A percentile compares a stretch with the other conserved stretches of the same genome.
Evolutionary conservation across 495 filamentous ascomycete species (phyloP).

Genomic region (Letharia columbiana): DNA sequence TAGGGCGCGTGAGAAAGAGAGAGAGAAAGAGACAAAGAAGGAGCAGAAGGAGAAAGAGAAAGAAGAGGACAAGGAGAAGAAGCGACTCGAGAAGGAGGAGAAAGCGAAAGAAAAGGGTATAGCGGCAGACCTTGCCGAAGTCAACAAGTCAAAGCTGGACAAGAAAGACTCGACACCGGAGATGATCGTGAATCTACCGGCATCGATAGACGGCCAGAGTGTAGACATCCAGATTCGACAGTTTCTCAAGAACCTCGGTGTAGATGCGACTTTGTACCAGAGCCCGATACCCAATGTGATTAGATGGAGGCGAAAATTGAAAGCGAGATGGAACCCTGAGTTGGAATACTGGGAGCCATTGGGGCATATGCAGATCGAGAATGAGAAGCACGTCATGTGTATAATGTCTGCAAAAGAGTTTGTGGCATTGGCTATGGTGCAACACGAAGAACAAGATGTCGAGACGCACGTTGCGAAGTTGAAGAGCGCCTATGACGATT

Average conservation of each 20-base stretch:
- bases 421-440: slow-evolving; percentile 40
- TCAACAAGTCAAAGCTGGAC: slow-evolving; percentile 66
- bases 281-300: slow-evolving; percentile 52
- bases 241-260: slow-evolving; percentile 50
- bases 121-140: slow-evolving; percentile 60
- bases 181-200: slow-evolving; percentile 76
- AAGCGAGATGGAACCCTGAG: slow-evolving; percentile 51
- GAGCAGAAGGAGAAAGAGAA: slow-evolving; percentile 40
- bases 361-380: slow-evolving; percentile 40
- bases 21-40: slow-evolving; percentile 41
- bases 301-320: slow-evolving; percentile 67
- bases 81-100: slow-evolving; percentile 43
- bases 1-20: slow-evolving; percentile 39
- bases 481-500: slow-evolving; percentile 42
- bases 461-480: slow-evolving; percentile 52
- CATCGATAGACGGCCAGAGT: slow-evolving; percentile 40
- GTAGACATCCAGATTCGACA: slow-evolving; percentile 43
- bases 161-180: slow-evolving; percentile 69
- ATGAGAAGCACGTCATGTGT: slow-evolving; percentile 61
- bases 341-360: slow-evolving; percentile 60
- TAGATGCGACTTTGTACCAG: slow-evolving; percentile 40
- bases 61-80: slow-evolving; percentile 43
- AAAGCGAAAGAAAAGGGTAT: slow-evolving; percentile 56
- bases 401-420: slow-evolving; percentile 61
- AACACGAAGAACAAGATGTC: slow-evolving; percentile 39